Base-by-base conservation (phyloP, 2,329 filamentous ascomycete genomes). In the Fusarium sp. region DNA sequence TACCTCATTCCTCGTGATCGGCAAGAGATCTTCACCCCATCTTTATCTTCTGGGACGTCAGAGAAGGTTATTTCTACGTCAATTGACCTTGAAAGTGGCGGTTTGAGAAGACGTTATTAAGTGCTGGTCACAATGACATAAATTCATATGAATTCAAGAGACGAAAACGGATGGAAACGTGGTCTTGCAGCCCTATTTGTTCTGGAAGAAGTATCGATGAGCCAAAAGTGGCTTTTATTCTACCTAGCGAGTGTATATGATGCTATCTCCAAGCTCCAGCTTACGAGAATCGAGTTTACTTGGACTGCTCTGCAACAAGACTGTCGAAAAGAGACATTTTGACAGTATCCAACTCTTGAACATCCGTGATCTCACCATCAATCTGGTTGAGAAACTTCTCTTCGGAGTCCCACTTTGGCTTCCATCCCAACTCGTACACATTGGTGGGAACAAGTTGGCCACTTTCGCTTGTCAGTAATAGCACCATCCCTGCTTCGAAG, bases 321-420 rank as follows among this genome's bases (percentile, higher is more conserved):
- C 34, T 60, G 14, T 69, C 53, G 5, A 67, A 69, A 16, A 70
- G 56, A 1, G 56, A 50, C 53, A 63, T 55, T 34, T 62, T 63
- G 21, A 67, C 62, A n/a, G 62, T 70, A 18, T 70, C 66, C 5
- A 70, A 14, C 18, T 69, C 45, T 37, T 51, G 37, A 40, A 67
- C 62, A 16, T 66, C 67, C 7, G 40, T 27, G 5, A 69, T 55
- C 34, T 69, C 67, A 4, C 55, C 56, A 13, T 67, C 62, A 12
- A 69, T 43, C 4, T 28, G 41, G 2, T 51, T 42, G 12, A 69
- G 41, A 5, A 66, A 53, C 9, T 45, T 57, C 37, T 55, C 25
- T 16, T 70, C 66, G 1, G 42, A 27, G 20, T 63, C 37, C 67
- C 63, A 57, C 12, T 55, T 51, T 4, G 67, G 67, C 16, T 41